Evolutionary conservation across 768 basidiomycete genomes (phyloP).

Genomic region (Trametes gibbosa): DNA sequence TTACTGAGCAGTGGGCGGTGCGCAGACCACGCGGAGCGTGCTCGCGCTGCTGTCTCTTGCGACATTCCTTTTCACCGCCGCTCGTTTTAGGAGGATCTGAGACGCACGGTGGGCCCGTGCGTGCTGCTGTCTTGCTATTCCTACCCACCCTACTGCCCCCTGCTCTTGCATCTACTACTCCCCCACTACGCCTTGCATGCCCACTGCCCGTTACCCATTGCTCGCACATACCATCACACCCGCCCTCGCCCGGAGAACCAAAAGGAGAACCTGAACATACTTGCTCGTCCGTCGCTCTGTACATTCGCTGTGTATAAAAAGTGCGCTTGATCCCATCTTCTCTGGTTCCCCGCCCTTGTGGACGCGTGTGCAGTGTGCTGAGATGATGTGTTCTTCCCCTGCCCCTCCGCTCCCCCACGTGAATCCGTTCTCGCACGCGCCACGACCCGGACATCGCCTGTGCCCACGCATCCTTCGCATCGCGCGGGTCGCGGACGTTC

Average conservation of each 20-base stretch:
- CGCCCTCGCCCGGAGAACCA: not conserved
- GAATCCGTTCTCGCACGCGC: no score
- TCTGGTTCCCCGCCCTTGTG: not conserved
- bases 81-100: not conserved
- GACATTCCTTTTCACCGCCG: not conserved
- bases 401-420: not conserved
- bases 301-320: conserved; percentile 3
- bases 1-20: no score
- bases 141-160: no score
- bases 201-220: not conserved
- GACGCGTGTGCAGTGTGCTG: not conserved
- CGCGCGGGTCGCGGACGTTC: no score
- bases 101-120: no score
- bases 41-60: not conserved
- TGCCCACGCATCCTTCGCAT: no score
- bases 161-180: no score
- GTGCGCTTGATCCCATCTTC: not conserved
- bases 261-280: not conserved
- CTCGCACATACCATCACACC: not conserved
- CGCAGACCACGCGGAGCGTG: no score
- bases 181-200: not conserved
- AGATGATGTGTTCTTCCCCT: not conserved
- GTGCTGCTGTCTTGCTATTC: no score
- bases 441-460: no score
- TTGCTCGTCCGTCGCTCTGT: not conserved